phyloP scores from a whole-genome alignment of 768 basidiomycete genomes.

The Tricholomella constricta region DNA sequence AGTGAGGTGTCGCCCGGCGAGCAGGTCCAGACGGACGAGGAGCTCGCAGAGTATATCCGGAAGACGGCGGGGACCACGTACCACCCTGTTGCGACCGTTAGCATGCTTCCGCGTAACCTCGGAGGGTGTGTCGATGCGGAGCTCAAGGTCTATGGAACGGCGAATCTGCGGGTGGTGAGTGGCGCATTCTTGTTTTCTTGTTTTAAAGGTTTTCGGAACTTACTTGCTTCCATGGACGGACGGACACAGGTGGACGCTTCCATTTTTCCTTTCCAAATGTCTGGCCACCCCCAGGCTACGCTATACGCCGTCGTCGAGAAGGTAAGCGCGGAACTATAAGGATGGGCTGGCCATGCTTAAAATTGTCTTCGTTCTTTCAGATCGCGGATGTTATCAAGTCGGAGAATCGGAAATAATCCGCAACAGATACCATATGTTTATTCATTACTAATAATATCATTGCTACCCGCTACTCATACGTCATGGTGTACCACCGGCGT shows the following conservation, averaged over 20 bases:
- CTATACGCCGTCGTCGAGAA: slow-evolving; percentile 24
- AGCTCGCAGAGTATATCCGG: slow-evolving; percentile 1
- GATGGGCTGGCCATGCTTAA: too few relatives aligned
- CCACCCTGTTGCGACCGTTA: slow-evolving; percentile 8
- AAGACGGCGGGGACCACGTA: neutral
- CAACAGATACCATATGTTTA: too few relatives aligned
- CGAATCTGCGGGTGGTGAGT: slow-evolving; percentile 38
- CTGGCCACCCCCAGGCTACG: slow-evolving; percentile 16
- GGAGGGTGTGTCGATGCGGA: slow-evolving; percentile 40
- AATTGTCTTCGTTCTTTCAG: too few relatives aligned
- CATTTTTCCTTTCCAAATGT: slow-evolving; percentile 17
- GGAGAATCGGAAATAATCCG: too few relatives aligned
- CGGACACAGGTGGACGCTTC: slow-evolving; percentile 25
- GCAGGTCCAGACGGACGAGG: neutral
- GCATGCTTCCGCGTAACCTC: slow-evolving; percentile 3
- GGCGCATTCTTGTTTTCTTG: too few relatives aligned
- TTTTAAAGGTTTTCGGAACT: neutral
- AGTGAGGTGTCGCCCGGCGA: slow-evolving; percentile 1
- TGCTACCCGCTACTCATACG: too few relatives aligned
- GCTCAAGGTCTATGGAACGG: slow-evolving; percentile 37
- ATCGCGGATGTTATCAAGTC: too few relatives aligned
- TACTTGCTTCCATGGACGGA: too few relatives aligned
- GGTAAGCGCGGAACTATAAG: too few relatives aligned
- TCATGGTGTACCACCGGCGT: too few relatives aligned
- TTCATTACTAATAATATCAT: too few relatives aligned